Evolutionary conservation across 2,329 filamentous ascomycete species (phyloP).

Genomic region (Colletotrichum costaricense): DNA sequence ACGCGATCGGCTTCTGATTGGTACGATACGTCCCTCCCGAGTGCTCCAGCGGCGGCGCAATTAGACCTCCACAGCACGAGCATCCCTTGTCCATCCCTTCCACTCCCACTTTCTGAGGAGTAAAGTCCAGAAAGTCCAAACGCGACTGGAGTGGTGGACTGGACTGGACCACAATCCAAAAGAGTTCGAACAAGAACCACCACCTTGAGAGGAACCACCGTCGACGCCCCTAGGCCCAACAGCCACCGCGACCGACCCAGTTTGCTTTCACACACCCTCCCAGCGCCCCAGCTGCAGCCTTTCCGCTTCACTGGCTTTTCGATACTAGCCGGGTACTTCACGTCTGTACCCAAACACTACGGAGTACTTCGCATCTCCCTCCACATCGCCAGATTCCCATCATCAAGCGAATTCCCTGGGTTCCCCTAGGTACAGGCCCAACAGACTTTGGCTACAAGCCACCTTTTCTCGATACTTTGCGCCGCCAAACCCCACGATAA

Average conservation of each 20-base stretch:
- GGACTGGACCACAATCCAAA: conserved; percentile 13
- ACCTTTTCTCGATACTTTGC: conserved; percentile 11
- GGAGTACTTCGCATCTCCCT: conserved; percentile 16
- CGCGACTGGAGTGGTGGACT: conserved; percentile 22
- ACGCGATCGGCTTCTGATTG: conserved; percentile 48
- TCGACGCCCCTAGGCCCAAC: conserved; percentile 26
- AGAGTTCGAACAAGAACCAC: conserved; percentile 28
- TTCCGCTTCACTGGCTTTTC: neutral
- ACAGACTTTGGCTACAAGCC: conserved; percentile 3
- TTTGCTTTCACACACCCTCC: neutral
- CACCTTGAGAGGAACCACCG: conserved; percentile 18
- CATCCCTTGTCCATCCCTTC: conserved; percentile 26
- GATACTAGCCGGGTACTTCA: neutral
- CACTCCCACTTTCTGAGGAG: conserved; percentile 8
- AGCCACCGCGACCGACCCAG: neutral
- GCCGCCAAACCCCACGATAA: conserved; percentile 14
- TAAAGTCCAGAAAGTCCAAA: conserved; percentile 24
- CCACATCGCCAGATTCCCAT: conserved; percentile 6
- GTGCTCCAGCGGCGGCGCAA: conserved; percentile 33
- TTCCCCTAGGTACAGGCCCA: conserved; percentile 9
- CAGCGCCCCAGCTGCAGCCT: neutral
- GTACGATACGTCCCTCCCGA: conserved; percentile 42
- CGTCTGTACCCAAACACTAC: neutral
- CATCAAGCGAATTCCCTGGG: neutral
- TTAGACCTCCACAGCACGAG: conserved; percentile 26